Percentiles rank a stretch among this genome's conserved stretches.
These are phyloP conservation scores for Cyberlindnera samutprakarnensis DNA, from an alignment of 805 yeast genomes.

Conservation along the genomic window DNA sequence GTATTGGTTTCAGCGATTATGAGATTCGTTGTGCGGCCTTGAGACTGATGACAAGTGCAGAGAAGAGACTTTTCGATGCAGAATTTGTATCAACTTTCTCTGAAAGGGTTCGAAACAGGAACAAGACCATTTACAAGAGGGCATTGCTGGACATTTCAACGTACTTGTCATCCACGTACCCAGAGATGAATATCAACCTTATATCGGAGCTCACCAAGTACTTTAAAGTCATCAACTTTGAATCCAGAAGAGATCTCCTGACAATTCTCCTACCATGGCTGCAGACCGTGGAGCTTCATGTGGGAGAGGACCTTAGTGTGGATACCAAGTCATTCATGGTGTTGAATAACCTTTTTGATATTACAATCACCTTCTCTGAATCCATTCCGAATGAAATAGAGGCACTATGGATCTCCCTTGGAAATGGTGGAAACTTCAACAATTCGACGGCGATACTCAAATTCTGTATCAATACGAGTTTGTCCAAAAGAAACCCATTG, in stretches of 20 bases:
- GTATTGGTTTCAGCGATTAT: slow-evolving; percentile 65
- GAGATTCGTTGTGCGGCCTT: slow-evolving; percentile 70
- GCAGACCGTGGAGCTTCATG: slow-evolving; percentile 64
- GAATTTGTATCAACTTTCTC: slow-evolving; percentile 49
- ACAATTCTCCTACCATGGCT: slow-evolving; percentile 88
- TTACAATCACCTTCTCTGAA: slow-evolving; percentile 72
- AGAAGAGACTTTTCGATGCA: slow-evolving; percentile 47
- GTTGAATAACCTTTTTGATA: slow-evolving; percentile 70
- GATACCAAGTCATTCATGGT: slow-evolving; percentile 53
- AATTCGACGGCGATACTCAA: slow-evolving; percentile 69
- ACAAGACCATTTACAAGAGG: slow-evolving; percentile 79
- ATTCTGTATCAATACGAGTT: slow-evolving; percentile 59
- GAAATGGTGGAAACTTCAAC: slow-evolving; percentile 56
- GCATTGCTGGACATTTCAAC: slow-evolving; percentile 76
- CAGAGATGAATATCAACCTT: slow-evolving; percentile 53
- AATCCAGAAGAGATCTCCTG: slow-evolving; percentile 68
- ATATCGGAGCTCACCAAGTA: slow-evolving; percentile 68
- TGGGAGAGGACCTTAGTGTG: slow-evolving; percentile 30
- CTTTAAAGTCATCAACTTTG: slow-evolving; percentile 50
- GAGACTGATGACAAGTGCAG: slow-evolving; percentile 59
- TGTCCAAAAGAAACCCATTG: slow-evolving; percentile 59
- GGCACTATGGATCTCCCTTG: slow-evolving; percentile 93
- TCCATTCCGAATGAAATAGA: slow-evolving; percentile 81
- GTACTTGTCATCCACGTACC: slow-evolving; percentile 53
- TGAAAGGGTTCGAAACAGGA: slow-evolving; percentile 65